phyloP scores from a whole-genome alignment of 2,329 filamentous ascomycete species.

The Aschersonia sp. region DNA sequence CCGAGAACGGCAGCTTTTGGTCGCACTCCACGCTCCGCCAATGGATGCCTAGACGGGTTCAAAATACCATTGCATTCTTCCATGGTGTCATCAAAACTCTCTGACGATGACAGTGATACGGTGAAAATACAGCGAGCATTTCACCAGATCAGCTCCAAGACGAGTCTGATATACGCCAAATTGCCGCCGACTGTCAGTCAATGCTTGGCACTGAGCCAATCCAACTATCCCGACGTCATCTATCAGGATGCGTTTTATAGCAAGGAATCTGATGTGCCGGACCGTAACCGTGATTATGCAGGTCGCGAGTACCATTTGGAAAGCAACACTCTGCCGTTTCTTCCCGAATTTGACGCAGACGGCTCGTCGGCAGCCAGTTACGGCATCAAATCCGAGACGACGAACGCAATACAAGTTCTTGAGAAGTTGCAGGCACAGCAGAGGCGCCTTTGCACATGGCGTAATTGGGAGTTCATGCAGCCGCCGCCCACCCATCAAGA shows the following conservation, averaged over 20 bases:
- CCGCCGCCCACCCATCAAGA: constrained; percentile 56
- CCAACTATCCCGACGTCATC: constrained; percentile 45
- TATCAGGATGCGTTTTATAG: constrained; percentile 83
- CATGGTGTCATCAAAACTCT: background rate
- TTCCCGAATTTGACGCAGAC: constrained; percentile 61
- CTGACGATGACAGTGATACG: constrained; percentile 1
- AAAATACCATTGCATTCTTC: background rate
- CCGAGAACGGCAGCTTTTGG: background rate
- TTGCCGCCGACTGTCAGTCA: constrained; percentile 13
- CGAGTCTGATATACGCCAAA: constrained; percentile 10
- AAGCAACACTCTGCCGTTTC: constrained; percentile 61
- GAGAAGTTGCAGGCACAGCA: constrained; percentile 35
- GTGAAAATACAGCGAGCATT: constrained; percentile 2
- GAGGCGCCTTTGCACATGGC: constrained; percentile 32
- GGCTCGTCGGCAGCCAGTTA: constrained; percentile 38
- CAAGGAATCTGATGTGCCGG: constrained; percentile 67
- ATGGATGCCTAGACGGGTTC: background rate
- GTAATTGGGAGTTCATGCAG: constrained; percentile 60
- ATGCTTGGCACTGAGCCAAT: constrained; percentile 9
- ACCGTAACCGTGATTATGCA: constrained; percentile 66
- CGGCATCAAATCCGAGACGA: constrained; percentile 32
- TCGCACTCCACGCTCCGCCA: background rate
- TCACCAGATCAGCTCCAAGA: background rate
- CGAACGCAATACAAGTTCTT: constrained; percentile 35
- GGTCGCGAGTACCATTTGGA: constrained; percentile 71